Evolutionary conservation across 345 rosid genomes (phyloP), one percentile per base, ranked within the genome.

Genomic region (Arabidopsis thaliana): DNA sequence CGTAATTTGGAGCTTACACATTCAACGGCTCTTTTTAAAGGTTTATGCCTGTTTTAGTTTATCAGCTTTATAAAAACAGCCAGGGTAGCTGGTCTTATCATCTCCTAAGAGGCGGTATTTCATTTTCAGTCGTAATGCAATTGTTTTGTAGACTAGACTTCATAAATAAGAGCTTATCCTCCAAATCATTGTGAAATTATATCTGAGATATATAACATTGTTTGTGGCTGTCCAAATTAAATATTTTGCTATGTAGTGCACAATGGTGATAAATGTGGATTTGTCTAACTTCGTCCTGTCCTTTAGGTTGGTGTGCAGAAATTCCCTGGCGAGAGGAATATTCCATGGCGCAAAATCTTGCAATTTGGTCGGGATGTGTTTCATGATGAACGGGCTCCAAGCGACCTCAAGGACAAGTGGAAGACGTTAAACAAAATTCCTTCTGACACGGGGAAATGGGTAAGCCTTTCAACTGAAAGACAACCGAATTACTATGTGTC

Each of bases 371-470:
- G 23, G 14, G 78, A 71, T 69, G 82, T 85, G 69, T 93, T 91
- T 60, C 45, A 88, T 22, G 20, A 42, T 22, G 86, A 78, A 37
- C 87, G 96, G 50, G 77, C 59, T 56, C 90, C 98, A 0, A 32
- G 62, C 34, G 98, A 89, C 65, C 97, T 93, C 37, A 89, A 87
- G 83, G 92, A 89, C 78, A 93, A 91, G 75, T 91, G 94, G 97
- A 89, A 82, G 79, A 81, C 56, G 2, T 49, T 78, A 48, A 41
- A 59, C 62, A 71, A 78, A 71, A 8, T 42, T 34, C 12, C 60
- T 34, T 30, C 8, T 7, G 40, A 45, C 16, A 23, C 23, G 2
- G 14, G 65, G 32, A 61, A 61, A 51, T 38, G 28, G 66, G 70
- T 45, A 42, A 51, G 48, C 40, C 59, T 76, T 12, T 40, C 62